Evolutionary conservation across 2,329 filamentous ascomycete species (phyloP), one percentile per base, ranked within the genome.

Genomic region (Calonectria ilicicola): DNA sequence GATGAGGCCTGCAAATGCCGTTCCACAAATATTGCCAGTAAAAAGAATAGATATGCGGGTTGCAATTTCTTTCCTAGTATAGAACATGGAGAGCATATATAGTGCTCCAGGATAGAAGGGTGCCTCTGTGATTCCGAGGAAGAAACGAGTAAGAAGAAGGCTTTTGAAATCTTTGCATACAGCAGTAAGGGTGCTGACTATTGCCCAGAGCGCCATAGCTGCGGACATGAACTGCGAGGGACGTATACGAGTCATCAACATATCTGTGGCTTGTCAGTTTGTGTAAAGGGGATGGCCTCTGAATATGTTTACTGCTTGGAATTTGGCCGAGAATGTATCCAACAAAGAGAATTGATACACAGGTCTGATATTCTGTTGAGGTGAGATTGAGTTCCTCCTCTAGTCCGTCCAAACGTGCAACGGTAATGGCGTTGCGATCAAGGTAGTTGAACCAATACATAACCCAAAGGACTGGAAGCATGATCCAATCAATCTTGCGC

Each of bases 31-130:
- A n/a, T 81, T 82, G 0, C 84, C 84, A 0, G 85, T 82, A 68
- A 87, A 88, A 0, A 88, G 79, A 64, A 87, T 84, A 0, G 85
- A 84, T 19, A 86, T 85, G 23, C 85, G 81, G 3, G 82, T 79
- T 5, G 83, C 81, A 38, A 87, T 77, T 73, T 87, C 84, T 73
- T 88, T 86, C 26, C 86, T 83, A 0, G 88, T 90, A 77, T 90
- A 91, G 80, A 88, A 91, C 46, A 87, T 85, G 0, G 86, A 87
- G 2, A 91, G 82, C 21, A 89, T 84, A 58, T 82, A 82, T 9
- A 83, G 69, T 3, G 78, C 82, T 32, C 83, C 81, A 1, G 80
- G 81, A 58, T 82, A 84, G 56, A 84, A 83, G 0, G 84, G 84
- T 0, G 85, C 84, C 69, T 87, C 85, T 1, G 84, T 82, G 3